Base-by-base conservation (phyloP, 352 stramenopile genomes). In the Pythium biforme region DNA sequence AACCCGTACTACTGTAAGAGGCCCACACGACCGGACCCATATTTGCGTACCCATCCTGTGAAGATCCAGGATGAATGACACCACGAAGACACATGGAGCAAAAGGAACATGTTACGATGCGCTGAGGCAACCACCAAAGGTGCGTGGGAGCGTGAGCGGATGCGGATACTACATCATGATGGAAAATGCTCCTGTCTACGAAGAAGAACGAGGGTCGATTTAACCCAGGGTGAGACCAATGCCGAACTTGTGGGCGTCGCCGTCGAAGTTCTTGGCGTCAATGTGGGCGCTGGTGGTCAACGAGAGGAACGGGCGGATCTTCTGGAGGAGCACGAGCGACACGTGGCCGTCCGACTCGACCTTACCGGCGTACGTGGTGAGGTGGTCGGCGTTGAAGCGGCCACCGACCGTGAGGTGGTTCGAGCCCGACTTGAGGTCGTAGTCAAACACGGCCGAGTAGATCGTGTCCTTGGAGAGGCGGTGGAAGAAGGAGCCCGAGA, bases 211-310 rank as follows among this genome's bases (percentile, higher is more conserved):
- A 11, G 34, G n/a, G 22, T 34, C n/a, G 15, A 51, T 59, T 90
- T 94, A 96, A 60, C 87, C 87, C 40, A 96, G 73, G 37, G 85
- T 92, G 71, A 96, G 83, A 34, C 83, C 83, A 50, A 96, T 90
- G 64, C 87, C 87, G 70, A 96, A 96, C 83, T 96, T 96, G 83
- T 96, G 87, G 60, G 84, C 82, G 57, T 96, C 87, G 56, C 87
- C 85, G 66, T 96, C 85, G 59, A 96, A 94, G 81, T 96, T 94
- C 87, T 96, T 96, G 59, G 86, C 87, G 69, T 96, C 87, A 41
- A 96, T 88, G 75, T 93, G 84, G 53, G 84, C 84, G 55, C 80
- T 92, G 34, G 86, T 94, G 61, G 85, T 89, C 45, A 96, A 74
- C 72, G 80, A 75, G 64, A 94, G 64, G 75, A 90, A 93, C 37